Conservation (phyloP, 805 yeast species). For the Tetrapisispora arboricola region DNA sequence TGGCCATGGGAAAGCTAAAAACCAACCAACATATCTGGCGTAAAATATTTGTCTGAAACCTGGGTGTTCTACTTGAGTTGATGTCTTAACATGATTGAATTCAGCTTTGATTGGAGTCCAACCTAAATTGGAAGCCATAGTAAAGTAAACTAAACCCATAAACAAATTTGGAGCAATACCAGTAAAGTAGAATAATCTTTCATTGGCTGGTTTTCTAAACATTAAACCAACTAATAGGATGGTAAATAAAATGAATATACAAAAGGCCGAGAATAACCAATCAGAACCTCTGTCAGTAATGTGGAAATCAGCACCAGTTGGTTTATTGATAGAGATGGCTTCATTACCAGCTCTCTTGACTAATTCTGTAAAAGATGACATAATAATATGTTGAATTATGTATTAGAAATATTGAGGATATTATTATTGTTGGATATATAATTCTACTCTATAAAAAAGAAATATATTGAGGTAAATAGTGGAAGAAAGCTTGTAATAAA, state of each 20-base stretch:
- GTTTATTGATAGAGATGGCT: slow-evolving; percentile 38
- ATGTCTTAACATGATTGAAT: slow-evolving; percentile 38
- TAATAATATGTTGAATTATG: neutral
- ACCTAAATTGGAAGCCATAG: slow-evolving; percentile 53
- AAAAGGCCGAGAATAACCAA: slow-evolving; percentile 59
- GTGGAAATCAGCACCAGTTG: slow-evolving; percentile 40
- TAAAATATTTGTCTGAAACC: slow-evolving; percentile 48
- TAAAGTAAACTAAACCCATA: slow-evolving; percentile 41
- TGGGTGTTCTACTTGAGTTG: slow-evolving; percentile 18
- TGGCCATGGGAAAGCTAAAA: slow-evolving; percentile 41
- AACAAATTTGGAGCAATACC: slow-evolving; percentile 38
- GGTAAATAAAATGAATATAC: slow-evolving; percentile 34
- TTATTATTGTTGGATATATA: too few relatives aligned
- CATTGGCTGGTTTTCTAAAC: slow-evolving; percentile 23
- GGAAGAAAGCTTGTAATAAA: neutral
- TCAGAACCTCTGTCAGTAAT: slow-evolving; percentile 52
- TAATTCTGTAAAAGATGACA: slow-evolving; percentile 10
- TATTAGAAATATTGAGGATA: neutral
- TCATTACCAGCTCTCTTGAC: slow-evolving; percentile 30
- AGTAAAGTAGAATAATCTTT: slow-evolving; percentile 29
- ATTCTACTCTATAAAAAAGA: too few relatives aligned
- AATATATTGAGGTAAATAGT: neutral
- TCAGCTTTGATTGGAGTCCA: slow-evolving; percentile 40
- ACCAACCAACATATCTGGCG: slow-evolving; percentile 49
- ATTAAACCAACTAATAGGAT: slow-evolving; percentile 20